These are phyloP conservation scores for Powellomyces hirtus DNA, from an alignment of 192 early-diverging fungal genomes.

Conservation along the genomic window DNA sequence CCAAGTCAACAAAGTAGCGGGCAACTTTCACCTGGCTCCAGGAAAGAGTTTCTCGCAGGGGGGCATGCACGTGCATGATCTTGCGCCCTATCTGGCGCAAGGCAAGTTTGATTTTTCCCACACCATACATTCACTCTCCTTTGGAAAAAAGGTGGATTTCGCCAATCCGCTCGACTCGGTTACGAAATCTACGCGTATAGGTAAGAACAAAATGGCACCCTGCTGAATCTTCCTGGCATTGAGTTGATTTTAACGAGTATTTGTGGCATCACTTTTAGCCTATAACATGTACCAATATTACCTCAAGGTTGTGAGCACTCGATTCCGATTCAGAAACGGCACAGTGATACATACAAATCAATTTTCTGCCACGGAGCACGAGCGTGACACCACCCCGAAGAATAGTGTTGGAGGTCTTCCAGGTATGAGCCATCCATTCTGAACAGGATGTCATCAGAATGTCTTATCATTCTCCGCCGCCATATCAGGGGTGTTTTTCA, in stretches of 20 bases:
- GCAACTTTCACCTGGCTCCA: slow-evolving; percentile 92
- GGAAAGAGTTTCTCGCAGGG: slow-evolving; percentile 74
- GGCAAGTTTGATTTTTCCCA: slow-evolving; percentile 79
- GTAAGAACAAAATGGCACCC: slow-evolving; percentile 27
- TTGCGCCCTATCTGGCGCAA: slow-evolving; percentile 53
- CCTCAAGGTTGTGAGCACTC: slow-evolving; percentile 88
- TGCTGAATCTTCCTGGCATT: neutral
- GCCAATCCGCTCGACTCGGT: slow-evolving; percentile 69
- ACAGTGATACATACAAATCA: slow-evolving; percentile 82
- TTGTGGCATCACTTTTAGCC: slow-evolving; percentile 36
- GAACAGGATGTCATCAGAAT: neutral
- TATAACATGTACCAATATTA: slow-evolving; percentile 86
- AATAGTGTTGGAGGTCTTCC: slow-evolving; percentile 29
- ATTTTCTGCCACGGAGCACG: slow-evolving; percentile 90
- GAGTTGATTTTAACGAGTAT: neutral
- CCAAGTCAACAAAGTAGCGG: slow-evolving; percentile 86
- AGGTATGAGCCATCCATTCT: slow-evolving; percentile 6
- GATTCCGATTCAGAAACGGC: slow-evolving; percentile 69
- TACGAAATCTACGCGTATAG: slow-evolving; percentile 47
- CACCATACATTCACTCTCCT: slow-evolving; percentile 75
- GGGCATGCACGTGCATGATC: slow-evolving; percentile 76
- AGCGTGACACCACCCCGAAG: slow-evolving; percentile 49
- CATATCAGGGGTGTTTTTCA: slow-evolving; percentile 80
- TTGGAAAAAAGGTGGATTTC: slow-evolving; percentile 62
- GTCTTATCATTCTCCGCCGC: neutral